Conservation (phyloP, 2,329 filamentous ascomycete species). For the Camptophora hylomeconis region DNA sequence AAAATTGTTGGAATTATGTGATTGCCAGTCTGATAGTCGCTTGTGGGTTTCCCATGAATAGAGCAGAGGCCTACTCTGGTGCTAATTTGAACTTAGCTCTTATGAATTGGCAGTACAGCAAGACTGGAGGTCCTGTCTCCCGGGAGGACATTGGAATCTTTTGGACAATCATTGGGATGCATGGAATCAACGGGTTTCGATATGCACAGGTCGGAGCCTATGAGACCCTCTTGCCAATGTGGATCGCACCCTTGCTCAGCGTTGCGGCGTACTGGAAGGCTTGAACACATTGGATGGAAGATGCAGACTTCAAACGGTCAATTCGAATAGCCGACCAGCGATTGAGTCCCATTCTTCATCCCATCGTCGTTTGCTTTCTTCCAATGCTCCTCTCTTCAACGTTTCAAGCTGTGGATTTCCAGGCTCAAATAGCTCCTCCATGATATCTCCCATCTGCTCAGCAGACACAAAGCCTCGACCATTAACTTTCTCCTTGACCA, state of each 20-base stretch:
- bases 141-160: constrained; percentile 4
- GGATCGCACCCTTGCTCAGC: constrained; percentile 2
- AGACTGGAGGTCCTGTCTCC: constrained; percentile 3
- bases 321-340: constrained; percentile 56
- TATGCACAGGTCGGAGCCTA: constrained; percentile 4
- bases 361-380: constrained; percentile 70
- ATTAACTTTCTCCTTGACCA: constrained; percentile 79
- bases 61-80: neutral
- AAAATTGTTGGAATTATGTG: constrained; percentile 4
- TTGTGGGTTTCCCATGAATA: neutral
- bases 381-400: constrained; percentile 56
- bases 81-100: constrained; percentile 3
- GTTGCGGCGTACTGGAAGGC: neutral
- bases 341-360: constrained; percentile 85
- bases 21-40: constrained; percentile 3
- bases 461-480: constrained; percentile 71
- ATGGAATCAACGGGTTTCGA: constrained; percentile 1
- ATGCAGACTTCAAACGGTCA: constrained; percentile 16
- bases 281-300: neutral
- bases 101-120: constrained; percentile 5
- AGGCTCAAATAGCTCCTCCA: constrained; percentile 51
- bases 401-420: constrained; percentile 41
- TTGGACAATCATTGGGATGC: constrained; percentile 4
- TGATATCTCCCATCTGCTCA: constrained; percentile 48
- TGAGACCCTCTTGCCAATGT: constrained; percentile 2